A percentile compares a stretch with the other conserved stretches of the same genome.
Conservation (phyloP, 495 filamentous ascomycete genomes). For the Podospora didyma region DNA sequence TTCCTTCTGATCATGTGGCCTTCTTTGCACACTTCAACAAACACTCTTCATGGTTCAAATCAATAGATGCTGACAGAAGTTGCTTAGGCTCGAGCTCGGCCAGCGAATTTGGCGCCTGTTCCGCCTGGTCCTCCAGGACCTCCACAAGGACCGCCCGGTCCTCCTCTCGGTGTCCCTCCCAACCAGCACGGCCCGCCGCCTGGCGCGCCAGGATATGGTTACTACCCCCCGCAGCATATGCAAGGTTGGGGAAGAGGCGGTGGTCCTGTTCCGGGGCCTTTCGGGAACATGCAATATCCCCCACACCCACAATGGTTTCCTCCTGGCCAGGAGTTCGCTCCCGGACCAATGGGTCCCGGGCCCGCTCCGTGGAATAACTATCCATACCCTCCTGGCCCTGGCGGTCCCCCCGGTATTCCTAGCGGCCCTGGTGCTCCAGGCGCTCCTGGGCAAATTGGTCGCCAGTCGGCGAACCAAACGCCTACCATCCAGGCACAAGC, state of each 20-base stretch:
- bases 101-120: conserved; percentile 28
- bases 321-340: conserved; percentile 76
- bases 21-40: background rate
- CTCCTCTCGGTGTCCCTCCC: conserved; percentile 13
- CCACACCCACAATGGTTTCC: conserved; percentile 76
- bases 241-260: conserved; percentile 46
- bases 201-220: conserved; percentile 24
- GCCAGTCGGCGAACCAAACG: conserved; percentile 30
- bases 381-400: conserved; percentile 46
- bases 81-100: conserved; percentile 38
- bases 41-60: conserved; percentile 1
- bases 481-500: conserved; percentile 34
- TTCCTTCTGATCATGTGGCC: conserved; percentile 80
- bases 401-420: conserved; percentile 34
- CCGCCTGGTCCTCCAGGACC: conserved; percentile 23
- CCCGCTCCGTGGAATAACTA: conserved; percentile 56
- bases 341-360: conserved; percentile 47
- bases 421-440: conserved; percentile 25
- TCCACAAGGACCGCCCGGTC: conserved; percentile 9
- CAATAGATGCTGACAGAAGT: conserved; percentile 19
- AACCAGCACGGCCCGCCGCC: conserved; percentile 30
- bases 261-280: conserved; percentile 35
- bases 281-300: conserved; percentile 44
- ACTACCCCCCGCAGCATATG: conserved; percentile 49
- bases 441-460: conserved; percentile 20